Conservation (phyloP, 305 asterid species). For the Fraxinus paxiana region DNA sequence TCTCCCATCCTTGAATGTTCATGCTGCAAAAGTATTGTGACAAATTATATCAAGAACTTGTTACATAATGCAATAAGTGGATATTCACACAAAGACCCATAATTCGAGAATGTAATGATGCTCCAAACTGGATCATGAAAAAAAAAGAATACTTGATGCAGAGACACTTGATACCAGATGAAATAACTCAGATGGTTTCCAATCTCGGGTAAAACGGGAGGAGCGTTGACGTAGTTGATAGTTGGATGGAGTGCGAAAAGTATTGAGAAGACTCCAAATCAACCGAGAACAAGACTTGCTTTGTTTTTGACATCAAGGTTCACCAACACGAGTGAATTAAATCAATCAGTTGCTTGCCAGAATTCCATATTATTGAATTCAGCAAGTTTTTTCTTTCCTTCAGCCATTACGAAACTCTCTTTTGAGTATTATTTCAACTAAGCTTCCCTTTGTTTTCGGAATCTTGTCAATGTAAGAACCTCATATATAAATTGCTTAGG, state of each 20-base stretch:
- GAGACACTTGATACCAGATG: background rate
- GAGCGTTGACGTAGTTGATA: background rate
- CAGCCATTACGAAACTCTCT: background rate
- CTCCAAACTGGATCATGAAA: background rate
- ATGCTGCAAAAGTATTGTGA: slow-evolving; percentile 41
- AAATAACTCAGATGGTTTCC: background rate
- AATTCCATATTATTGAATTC: background rate
- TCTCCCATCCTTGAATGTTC: slow-evolving; percentile 73
- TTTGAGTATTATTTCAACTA: background rate
- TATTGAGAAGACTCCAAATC: background rate
- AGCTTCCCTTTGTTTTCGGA: background rate
- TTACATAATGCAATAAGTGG: background rate
- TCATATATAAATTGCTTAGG: background rate
- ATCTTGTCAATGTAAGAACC: background rate
- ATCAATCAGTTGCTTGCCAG: background rate
- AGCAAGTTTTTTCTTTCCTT: background rate
- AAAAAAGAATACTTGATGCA: background rate
- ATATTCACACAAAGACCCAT: background rate
- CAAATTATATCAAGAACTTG: background rate
- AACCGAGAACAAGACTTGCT: background rate
- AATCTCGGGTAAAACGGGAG: background rate
- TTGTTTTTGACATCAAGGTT: background rate
- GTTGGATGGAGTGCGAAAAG: background rate
- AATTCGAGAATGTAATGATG: background rate
- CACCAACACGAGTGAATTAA: background rate